Evolutionary conservation across 768 basidiomycete genomes (phyloP).

Genomic region (Termitomyces titanicus): DNA sequence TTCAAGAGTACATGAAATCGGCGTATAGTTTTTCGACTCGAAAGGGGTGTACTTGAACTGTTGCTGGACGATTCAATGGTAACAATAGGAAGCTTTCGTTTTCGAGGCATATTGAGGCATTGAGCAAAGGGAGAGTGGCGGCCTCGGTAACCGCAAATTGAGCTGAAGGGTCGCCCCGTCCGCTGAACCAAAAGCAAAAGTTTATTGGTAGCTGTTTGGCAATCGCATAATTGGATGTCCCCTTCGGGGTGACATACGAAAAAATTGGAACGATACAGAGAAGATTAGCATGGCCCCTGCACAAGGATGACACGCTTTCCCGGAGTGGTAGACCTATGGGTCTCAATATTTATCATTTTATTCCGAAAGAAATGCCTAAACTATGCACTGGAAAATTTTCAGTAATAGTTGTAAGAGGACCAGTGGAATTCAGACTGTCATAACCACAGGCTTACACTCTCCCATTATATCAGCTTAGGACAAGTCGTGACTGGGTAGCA

Average conservation of each 20-base stretch:
- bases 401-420: too few relatives aligned
- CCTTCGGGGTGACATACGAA: slow-evolving; percentile 94
- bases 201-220: not conserved
- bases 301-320: slow-evolving; percentile 99
- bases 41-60: slow-evolving; percentile 50
- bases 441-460: too few relatives aligned
- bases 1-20: slow-evolving; percentile 81
- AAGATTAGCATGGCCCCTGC: slow-evolving; percentile 99
- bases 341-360: slow-evolving; percentile 62
- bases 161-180: not conserved
- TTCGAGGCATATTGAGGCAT: slow-evolving; percentile 28
- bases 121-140: not conserved
- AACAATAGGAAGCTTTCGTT: slow-evolving; percentile 32
- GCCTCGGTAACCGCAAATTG: not conserved
- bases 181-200: slow-evolving; percentile 11
- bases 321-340: slow-evolving; percentile 75
- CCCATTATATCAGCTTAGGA: too few relatives aligned
- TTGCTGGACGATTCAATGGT: slow-evolving; percentile 9
- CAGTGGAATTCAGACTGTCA: too few relatives aligned
- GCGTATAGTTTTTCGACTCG: slow-evolving; percentile 73
- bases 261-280: slow-evolving; percentile 99
- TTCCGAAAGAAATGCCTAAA: too few relatives aligned
- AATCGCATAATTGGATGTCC: slow-evolving; percentile 36
- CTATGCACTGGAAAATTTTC: too few relatives aligned
- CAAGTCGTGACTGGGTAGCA: too few relatives aligned